These are phyloP conservation scores for Candida pseudofarinosa DNA, from an alignment of 805 yeast genomes.

Conservation along the genomic window DNA sequence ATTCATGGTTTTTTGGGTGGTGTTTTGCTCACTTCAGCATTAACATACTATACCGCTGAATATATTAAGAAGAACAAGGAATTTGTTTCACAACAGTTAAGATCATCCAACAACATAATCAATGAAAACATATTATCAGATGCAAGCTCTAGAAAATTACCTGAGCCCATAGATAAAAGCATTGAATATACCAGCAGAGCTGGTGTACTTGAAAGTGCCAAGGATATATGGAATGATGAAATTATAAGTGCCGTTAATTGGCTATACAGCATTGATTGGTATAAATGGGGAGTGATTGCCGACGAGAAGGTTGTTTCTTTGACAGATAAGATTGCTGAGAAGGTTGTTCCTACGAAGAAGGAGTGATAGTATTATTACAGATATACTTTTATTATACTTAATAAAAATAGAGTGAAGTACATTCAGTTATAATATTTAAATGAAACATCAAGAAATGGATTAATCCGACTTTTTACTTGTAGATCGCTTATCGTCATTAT, in stretches of 20 bases:
- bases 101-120: constrained; percentile 46
- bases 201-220: constrained; percentile 53
- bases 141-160: constrained; percentile 41
- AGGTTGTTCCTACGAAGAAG: constrained; percentile 5
- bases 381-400: no score
- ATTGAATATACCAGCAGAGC: constrained; percentile 27
- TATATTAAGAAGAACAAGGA: constrained; percentile 48
- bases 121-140: constrained; percentile 51
- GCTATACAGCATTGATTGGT: constrained; percentile 53
- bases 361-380: constrained; percentile 4
- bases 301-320: constrained; percentile 29
- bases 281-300: constrained; percentile 33
- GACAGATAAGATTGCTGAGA: constrained; percentile 20
- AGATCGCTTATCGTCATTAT: not conserved
- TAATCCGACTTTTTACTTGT: not conserved
- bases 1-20: constrained; percentile 46
- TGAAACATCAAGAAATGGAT: not conserved
- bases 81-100: constrained; percentile 44
- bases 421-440: no score
- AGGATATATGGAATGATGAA: constrained; percentile 79
- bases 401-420: no score
- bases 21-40: constrained; percentile 57
- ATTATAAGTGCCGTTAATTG: constrained; percentile 60
- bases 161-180: constrained; percentile 37
- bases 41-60: constrained; percentile 58